These are phyloP conservation scores for Cercospora beticola DNA, from an alignment of 2,329 filamentous ascomycete species.

Conservation along the genomic window DNA sequence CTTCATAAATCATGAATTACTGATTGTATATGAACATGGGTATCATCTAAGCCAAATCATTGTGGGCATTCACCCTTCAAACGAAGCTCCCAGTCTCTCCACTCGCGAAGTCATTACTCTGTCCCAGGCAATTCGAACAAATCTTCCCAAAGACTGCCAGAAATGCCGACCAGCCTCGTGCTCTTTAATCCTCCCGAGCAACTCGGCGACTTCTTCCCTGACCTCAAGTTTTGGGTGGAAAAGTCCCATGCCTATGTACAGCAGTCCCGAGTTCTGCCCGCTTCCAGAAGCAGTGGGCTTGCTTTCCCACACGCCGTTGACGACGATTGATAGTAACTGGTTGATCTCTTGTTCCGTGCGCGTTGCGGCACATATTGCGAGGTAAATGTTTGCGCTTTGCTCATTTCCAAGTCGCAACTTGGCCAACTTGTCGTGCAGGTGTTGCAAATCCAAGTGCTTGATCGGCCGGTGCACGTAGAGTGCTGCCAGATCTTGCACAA, in stretches of 20 bases:
- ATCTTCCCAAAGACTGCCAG: conserved; percentile 82
- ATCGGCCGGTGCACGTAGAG: conserved; percentile 53
- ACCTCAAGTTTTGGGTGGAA: conserved; percentile 87
- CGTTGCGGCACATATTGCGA: conserved; percentile 70
- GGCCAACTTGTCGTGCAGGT: conserved; percentile 88
- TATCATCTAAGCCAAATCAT: neutral
- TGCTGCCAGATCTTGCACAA: conserved; percentile 57
- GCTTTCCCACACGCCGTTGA: conserved; percentile 34
- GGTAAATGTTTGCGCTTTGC: conserved; percentile 80
- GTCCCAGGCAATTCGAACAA: conserved; percentile 82
- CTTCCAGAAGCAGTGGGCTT: conserved; percentile 21
- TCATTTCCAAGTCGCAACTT: conserved; percentile 73
- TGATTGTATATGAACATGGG: neutral
- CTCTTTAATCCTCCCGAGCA: conserved; percentile 77
- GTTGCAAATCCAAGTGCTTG: conserved; percentile 80
- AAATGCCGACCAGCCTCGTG: conserved; percentile 93
- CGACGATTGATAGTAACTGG: conserved; percentile 43
- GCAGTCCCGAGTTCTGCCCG: conserved; percentile 22
- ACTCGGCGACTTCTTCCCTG: conserved; percentile 70
- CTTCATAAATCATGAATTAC: conserved; percentile 8
- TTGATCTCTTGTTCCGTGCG: conserved; percentile 74
- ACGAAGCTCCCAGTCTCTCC: conserved; percentile 16
- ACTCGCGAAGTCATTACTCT: conserved; percentile 59
- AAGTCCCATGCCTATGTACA: conserved; percentile 70
- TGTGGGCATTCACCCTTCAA: conserved; percentile 11